phyloP scores from a whole-genome alignment of 2,329 filamentous ascomycete species.

The Elsinoe perseae region DNA sequence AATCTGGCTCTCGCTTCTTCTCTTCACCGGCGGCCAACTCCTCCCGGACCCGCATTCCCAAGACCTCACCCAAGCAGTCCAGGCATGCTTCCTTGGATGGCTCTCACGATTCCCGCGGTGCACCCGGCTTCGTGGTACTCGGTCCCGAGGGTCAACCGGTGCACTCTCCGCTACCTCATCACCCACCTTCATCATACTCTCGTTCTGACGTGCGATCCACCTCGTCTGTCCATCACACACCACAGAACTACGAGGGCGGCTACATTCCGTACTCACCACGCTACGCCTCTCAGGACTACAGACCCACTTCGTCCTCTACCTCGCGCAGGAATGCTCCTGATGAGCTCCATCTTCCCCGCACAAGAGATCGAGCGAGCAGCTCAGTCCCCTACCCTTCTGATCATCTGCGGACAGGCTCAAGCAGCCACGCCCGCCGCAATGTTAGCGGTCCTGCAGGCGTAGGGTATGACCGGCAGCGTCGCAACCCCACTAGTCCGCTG shows the following conservation, averaged over 20 bases:
- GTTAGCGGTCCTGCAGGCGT: slow-evolving; percentile 32
- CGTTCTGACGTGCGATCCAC: slow-evolving; percentile 19
- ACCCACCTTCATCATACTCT: slow-evolving; percentile 20
- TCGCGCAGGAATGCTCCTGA: slow-evolving; percentile 41
- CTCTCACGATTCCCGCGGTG: slow-evolving; percentile 19
- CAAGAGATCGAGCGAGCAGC: slow-evolving; percentile 7
- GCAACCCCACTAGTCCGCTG: slow-evolving; percentile 21
- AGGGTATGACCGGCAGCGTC: slow-evolving; percentile 26
- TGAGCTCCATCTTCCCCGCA: slow-evolving; percentile 28
- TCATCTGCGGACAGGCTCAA: slow-evolving; percentile 25
- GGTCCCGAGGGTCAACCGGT: slow-evolving; percentile 42
- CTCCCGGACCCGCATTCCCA: slow-evolving; percentile 28
- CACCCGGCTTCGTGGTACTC: slow-evolving; percentile 42
- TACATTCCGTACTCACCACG: slow-evolving; percentile 23
- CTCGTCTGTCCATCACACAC: slow-evolving; percentile 27
- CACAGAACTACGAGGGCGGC: slow-evolving; percentile 24
- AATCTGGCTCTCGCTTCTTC: slow-evolving; percentile 28
- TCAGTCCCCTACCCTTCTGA: slow-evolving; percentile 19
- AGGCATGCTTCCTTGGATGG: slow-evolving; percentile 20
- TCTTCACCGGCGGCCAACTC: slow-evolving; percentile 29
- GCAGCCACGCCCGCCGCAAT: slow-evolving; percentile 30
- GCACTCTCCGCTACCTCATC: slow-evolving; percentile 33
- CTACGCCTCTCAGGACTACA: slow-evolving; percentile 20
- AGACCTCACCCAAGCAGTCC: slow-evolving; percentile 20
- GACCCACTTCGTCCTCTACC: slow-evolving; percentile 30